Evolutionary conservation across 352 stramenopile genomes (phyloP).

Genomic region (Phytopythium vexans): DNA sequence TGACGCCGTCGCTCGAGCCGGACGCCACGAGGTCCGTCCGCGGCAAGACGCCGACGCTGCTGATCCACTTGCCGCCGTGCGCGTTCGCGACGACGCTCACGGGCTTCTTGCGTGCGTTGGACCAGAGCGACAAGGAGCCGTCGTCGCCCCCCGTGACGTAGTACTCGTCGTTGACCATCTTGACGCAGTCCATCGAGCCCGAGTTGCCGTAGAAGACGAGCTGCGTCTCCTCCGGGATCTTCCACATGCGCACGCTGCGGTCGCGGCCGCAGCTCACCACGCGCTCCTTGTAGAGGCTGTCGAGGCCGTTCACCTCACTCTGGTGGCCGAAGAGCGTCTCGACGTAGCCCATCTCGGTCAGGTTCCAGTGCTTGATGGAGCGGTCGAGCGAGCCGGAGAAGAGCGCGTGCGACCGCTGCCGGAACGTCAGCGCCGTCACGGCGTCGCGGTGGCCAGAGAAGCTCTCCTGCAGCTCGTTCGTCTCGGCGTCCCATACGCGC

Average conservation of each 20-base stretch:
- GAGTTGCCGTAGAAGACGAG: constrained; percentile 92
- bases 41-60: constrained; percentile 83
- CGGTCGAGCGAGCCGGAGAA: constrained; percentile 92
- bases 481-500: constrained; percentile 84
- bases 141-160: constrained; percentile 92
- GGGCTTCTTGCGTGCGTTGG: constrained; percentile 92
- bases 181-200: constrained; percentile 89
- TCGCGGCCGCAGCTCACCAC: constrained; percentile 90
- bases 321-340: constrained; percentile 95
- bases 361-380: constrained; percentile 94
- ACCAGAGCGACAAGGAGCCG: constrained; percentile 90
- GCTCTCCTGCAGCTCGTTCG: constrained; percentile 76
- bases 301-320: constrained; percentile 87
- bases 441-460: constrained; percentile 90
- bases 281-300: constrained; percentile 89
- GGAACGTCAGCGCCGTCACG: constrained; percentile 86
- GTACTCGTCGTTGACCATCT: constrained; percentile 91
- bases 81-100: constrained; percentile 75
- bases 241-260: constrained; percentile 93
- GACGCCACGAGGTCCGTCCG: constrained; percentile 90
- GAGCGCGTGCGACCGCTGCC: constrained; percentile 84
- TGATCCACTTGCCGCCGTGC: constrained; percentile 92
- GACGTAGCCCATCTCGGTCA: constrained; percentile 94
- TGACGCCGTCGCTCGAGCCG: constrained; percentile 88
- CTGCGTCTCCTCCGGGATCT: constrained; percentile 94